Evolutionary conservation across 139 green algal species (phyloP), one percentile per base, ranked within the genome.

Genomic region (Chlorella ohadii): DNA sequence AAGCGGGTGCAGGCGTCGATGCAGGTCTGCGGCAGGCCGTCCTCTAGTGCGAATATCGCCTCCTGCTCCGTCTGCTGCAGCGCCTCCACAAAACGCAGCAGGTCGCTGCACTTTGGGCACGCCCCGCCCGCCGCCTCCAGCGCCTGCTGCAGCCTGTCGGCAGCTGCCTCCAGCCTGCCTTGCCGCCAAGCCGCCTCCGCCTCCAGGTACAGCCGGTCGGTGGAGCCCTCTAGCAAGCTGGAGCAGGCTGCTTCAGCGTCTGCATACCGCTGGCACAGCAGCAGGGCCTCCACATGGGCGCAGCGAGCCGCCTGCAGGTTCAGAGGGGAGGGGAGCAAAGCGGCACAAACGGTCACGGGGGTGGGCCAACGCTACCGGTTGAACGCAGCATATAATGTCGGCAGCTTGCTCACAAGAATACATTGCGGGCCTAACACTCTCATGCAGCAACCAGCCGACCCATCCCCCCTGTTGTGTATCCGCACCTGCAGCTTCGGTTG

Each of bases 151-250:
- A 83, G 71, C 27, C 41, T 67, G 20, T 23, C 31, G 2, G 57
- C 31, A 15, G 74, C 36, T n/a, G 78, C 86, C 34, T 81, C 47
- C 38, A 90, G 65, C 1, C 63, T 39, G 17, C 88, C 81, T 44
- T 68, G 47, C 4, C 88, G 76, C 90, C 90, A 93, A 12, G 31
- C 36, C 20, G 28, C 70, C 57, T 93, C 86, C 2, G 86, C 86
- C 22, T 87, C 31, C 27, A 93, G 68, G 65, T 91, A 89, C 4
- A 76, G 63, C 38, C 79, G 65, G 55, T 93, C 86, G 2, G 63
- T 33, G 9, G 59, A 71, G 0, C 88, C 88, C 20, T 51, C 16
- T 7, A 71, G 55, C 34, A 93, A 56, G 13, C n/a, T 36, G 12
- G 11, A 38, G 33, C 66, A 73, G 25, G 25, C 75, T 25, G 67